Conservation (phyloP, 2,329 filamentous ascomycete species). For the Epichloe brachyelytri region DNA sequence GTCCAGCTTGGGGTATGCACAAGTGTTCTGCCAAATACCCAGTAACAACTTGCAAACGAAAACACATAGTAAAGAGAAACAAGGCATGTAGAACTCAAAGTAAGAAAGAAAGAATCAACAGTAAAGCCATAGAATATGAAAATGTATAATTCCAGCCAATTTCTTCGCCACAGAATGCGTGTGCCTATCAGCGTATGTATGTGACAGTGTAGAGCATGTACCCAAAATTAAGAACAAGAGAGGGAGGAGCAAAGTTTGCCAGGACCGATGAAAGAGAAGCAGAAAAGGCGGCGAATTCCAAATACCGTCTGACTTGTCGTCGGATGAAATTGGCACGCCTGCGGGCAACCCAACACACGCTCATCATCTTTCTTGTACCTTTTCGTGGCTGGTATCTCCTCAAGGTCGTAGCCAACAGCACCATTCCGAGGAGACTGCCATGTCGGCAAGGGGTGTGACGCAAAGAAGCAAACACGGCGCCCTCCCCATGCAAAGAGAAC, state of each 20-base stretch:
- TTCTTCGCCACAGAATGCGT: neutral
- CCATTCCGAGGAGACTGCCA: too few relatives aligned
- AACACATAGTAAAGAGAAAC: neutral
- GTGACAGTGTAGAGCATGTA: neutral
- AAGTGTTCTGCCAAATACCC: constrained; percentile 1
- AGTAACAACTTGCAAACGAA: neutral
- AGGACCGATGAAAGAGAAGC: too few relatives aligned
- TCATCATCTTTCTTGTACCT: too few relatives aligned
- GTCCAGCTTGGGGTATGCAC: constrained; percentile 8
- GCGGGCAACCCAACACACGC: too few relatives aligned
- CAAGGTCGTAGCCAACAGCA: neutral
- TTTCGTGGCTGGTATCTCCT: too few relatives aligned
- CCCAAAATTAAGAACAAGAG: too few relatives aligned
- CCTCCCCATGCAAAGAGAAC: neutral
- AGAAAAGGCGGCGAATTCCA: too few relatives aligned
- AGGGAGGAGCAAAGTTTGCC: too few relatives aligned
- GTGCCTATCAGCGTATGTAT: neutral
- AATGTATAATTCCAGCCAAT: neutral
- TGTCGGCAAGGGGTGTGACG: too few relatives aligned
- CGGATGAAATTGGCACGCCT: too few relatives aligned
- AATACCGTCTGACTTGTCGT: too few relatives aligned
- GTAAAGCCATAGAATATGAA: neutral
- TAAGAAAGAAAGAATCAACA: neutral
- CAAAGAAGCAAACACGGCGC: neutral
- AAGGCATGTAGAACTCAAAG: neutral